Percentiles rank a stretch among this genome's conserved stretches.
Evolutionary conservation across 495 filamentous ascomycete genomes (phyloP).

Genomic region (Talaromyces proteolyticus): DNA sequence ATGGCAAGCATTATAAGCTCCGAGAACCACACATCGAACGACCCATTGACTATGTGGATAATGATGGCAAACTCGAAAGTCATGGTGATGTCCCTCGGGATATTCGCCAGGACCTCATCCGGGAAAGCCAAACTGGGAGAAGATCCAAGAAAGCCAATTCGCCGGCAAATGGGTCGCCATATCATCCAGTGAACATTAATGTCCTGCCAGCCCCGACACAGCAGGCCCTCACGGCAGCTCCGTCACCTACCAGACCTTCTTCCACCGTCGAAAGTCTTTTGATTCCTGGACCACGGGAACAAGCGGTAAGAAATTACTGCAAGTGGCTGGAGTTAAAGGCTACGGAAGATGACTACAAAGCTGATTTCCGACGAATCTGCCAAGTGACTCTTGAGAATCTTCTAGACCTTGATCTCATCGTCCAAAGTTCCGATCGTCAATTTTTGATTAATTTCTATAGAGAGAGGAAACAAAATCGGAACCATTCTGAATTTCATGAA

Average conservation of each 20-base stretch:
- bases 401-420: constrained; percentile 14
- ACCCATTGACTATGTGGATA: constrained; percentile 4
- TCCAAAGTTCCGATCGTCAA: constrained; percentile 11
- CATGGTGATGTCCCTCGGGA: not conserved
- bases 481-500: not conserved
- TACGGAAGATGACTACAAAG: constrained; percentile 14
- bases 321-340: constrained; percentile 16
- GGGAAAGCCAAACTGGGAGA: not conserved
- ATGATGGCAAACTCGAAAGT: not conserved
- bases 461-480: not conserved
- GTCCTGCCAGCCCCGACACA: not conserved
- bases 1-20: constrained; percentile 11
- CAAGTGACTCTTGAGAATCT: constrained; percentile 14
- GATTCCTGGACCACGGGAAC: constrained; percentile 12
- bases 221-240: constrained; percentile 3
- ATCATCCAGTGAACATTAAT: not conserved
- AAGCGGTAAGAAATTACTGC: constrained; percentile 13
- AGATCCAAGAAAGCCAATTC: not conserved
- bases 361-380: constrained; percentile 14
- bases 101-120: not conserved
- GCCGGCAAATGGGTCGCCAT: not conserved
- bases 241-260: constrained; percentile 4
- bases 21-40: constrained; percentile 8
- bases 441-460: constrained; percentile 10
- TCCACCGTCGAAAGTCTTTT: constrained; percentile 5